phyloP scores from a whole-genome alignment of 2,329 filamentous ascomycete genomes.

The Penicillium frequentans region DNA sequence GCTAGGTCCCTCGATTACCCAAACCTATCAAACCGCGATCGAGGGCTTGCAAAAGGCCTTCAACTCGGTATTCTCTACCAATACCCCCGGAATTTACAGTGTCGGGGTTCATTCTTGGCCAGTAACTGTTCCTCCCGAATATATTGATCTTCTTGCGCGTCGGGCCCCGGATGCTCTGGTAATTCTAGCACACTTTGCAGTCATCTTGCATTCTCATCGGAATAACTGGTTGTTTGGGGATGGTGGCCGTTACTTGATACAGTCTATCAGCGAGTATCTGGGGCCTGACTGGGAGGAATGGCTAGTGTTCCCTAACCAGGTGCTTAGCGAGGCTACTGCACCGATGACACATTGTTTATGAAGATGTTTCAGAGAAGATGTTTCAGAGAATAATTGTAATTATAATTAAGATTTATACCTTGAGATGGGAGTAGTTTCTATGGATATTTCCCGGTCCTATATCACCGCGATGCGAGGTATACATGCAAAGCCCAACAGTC shows the following conservation, averaged over 20 bases:
- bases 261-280: not conserved
- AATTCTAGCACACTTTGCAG: not conserved
- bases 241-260: not conserved
- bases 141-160: not conserved
- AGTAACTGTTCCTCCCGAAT: not conserved
- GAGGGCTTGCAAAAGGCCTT: not conserved
- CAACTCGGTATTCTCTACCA: not conserved
- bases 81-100: not conserved
- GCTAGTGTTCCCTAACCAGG: not conserved
- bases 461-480: not conserved
- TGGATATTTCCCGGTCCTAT: not conserved
- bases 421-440: not conserved
- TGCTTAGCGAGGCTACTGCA: not conserved
- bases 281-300: not conserved
- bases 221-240: not conserved
- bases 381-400: too few relatives aligned
- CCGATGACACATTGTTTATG: not conserved
- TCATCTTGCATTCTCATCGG: not conserved
- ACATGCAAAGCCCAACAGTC: not conserved
- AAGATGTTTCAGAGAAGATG: too few relatives aligned
- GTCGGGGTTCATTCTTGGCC: not conserved
- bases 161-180: not conserved
- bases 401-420: not conserved
- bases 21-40: not conserved
- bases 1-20: not conserved